Evolutionary conservation across 768 basidiomycete species (phyloP).

Genomic region (Termitomyces sp.): DNA sequence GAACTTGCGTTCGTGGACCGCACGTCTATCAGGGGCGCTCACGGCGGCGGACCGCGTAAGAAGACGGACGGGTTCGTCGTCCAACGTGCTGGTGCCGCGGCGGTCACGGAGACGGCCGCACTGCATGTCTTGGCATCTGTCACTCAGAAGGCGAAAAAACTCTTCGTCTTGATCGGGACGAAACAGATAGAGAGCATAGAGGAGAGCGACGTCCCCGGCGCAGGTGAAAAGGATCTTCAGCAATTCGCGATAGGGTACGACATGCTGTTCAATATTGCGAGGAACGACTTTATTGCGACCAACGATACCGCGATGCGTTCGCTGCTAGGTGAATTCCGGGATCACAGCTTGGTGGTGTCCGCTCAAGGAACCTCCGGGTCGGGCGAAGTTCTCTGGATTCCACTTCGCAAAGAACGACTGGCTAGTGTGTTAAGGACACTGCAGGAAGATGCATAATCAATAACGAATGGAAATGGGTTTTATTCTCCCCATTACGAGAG

Average conservation of each 20-base stretch:
- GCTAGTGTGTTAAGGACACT: constrained; percentile 32
- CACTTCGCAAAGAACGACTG: constrained; percentile 73
- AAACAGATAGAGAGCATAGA: constrained; percentile 63
- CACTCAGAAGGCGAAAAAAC: constrained; percentile 77
- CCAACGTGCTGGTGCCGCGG: constrained; percentile 26
- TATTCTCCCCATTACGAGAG: constrained; percentile 9
- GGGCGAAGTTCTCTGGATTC: constrained; percentile 80
- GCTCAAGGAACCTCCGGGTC: constrained; percentile 36
- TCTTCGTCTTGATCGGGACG: constrained; percentile 68
- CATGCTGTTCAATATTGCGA: constrained; percentile 64
- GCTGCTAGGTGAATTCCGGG: constrained; percentile 84
- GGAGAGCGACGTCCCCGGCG: constrained; percentile 22
- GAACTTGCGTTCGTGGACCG: constrained; percentile 68
- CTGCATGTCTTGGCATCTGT: constrained; percentile 82
- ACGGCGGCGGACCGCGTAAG: constrained; percentile 32
- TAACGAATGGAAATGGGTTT: constrained; percentile 6
- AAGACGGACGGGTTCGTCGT: constrained; percentile 21
- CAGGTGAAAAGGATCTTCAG: constrained; percentile 33
- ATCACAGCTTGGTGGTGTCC: constrained; percentile 78
- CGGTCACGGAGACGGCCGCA: constrained; percentile 71
- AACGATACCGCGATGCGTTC: constrained; percentile 81
- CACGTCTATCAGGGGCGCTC: constrained; percentile 53
- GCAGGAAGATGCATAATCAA: constrained; percentile 3
- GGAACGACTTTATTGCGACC: constrained; percentile 83
- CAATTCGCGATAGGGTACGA: constrained; percentile 60